phyloP scores from a whole-genome alignment of 2,329 filamentous ascomycete genomes.

The Trichoderma brevicompactum region DNA sequence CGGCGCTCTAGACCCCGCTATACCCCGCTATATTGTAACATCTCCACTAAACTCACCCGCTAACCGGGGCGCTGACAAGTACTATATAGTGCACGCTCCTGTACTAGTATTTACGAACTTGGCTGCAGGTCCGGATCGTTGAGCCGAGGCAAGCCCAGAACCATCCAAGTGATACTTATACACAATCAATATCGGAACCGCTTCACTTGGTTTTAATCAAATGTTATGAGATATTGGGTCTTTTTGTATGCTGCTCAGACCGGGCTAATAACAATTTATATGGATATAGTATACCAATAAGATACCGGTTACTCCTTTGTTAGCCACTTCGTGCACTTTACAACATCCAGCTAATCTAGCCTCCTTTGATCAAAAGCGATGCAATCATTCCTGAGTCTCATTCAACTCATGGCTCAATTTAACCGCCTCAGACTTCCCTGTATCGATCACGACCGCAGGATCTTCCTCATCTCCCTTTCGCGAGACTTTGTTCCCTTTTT shows the following conservation, averaged over 20 bases:
- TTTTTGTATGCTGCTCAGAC: no score
- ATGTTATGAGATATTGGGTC: no score
- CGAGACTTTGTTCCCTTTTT: constrained; percentile 47
- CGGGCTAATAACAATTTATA: not conserved
- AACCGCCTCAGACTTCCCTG: constrained; percentile 49
- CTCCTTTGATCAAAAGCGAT: not conserved
- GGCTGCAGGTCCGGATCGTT: not conserved
- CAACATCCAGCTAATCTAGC: not conserved
- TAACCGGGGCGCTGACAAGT: constrained; percentile 8
- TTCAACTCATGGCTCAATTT: constrained; percentile 49
- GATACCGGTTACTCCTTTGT: not conserved
- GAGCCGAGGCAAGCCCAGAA: not conserved
- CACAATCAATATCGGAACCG: no score
- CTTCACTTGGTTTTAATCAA: no score
- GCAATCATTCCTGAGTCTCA: constrained; percentile 23
- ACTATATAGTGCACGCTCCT: not conserved
- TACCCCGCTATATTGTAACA: constrained; percentile 19
- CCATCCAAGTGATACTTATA: no score
- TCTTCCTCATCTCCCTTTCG: constrained; percentile 48
- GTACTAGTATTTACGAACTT: not conserved
- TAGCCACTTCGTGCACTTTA: not conserved
- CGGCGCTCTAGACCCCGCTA: not conserved
- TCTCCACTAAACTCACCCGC: not conserved
- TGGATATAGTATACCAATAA: not conserved
- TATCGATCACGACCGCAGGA: constrained; percentile 50